These are phyloP conservation scores for Biancaea sappan DNA, from an alignment of 306 rosid genomes.

Conservation along the genomic window DNA sequence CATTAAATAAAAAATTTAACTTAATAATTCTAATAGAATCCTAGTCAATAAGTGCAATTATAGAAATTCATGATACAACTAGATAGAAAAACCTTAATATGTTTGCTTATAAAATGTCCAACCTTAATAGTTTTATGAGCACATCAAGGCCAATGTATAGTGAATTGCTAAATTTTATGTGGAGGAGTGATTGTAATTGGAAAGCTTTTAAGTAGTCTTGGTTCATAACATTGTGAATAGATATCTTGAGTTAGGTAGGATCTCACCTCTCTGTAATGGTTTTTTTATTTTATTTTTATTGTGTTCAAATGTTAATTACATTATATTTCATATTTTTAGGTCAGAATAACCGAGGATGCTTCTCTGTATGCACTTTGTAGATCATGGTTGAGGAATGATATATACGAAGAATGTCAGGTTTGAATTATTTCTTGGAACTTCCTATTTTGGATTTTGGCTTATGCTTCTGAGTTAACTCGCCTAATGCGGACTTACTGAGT, in stretches of 20 bases:
- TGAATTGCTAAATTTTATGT: slow-evolving; percentile 14
- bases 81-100: not conserved
- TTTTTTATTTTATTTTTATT: not conserved
- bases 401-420: slow-evolving; percentile 62
- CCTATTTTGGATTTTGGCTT: not conserved
- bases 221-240: not conserved
- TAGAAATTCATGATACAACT: not conserved
- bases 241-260: slow-evolving; percentile 18
- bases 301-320: not conserved
- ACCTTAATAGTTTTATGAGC: slow-evolving; percentile 1
- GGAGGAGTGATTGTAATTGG: not conserved
- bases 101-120: not conserved
- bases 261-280: not conserved
- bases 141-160: not conserved
- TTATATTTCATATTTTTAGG: slow-evolving; percentile 44
- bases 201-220: not conserved
- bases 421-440: slow-evolving; percentile 17
- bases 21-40: not conserved
- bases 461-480: not conserved
- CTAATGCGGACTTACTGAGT: not conserved
- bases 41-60: not conserved
- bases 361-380: slow-evolving; percentile 70
- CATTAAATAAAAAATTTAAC: not conserved
- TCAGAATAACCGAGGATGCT: slow-evolving; percentile 60
- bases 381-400: slow-evolving; percentile 68